phyloP scores from a whole-genome alignment of 2,329 filamentous ascomycete species.

The Tolypocladium cylindrosporum region DNA sequence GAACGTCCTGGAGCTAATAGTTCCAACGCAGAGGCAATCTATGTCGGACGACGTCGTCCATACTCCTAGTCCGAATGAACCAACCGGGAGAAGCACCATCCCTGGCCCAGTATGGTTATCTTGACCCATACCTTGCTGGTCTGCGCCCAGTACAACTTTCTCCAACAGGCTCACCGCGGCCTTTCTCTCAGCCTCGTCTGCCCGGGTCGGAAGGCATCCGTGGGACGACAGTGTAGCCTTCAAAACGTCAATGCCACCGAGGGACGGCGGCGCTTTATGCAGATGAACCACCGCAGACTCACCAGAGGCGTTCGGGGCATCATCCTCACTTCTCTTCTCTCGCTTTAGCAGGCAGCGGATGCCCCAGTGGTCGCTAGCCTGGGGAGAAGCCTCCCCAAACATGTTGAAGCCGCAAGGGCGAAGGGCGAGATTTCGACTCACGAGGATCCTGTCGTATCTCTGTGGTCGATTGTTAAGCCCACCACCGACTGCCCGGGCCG shows the following conservation, averaged over 20 bases:
- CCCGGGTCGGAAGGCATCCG: slow-evolving; percentile 33
- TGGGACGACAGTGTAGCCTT: slow-evolving; percentile 24
- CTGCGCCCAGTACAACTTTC: slow-evolving; percentile 25
- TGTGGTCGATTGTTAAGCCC: slow-evolving; percentile 47
- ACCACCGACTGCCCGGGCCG: slow-evolving; percentile 36
- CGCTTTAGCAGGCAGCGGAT: slow-evolving; percentile 32
- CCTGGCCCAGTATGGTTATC: slow-evolving; percentile 12
- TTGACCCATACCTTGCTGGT: slow-evolving; percentile 2
- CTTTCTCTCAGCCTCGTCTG: slow-evolving; percentile 29
- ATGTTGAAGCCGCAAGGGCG: slow-evolving; percentile 37
- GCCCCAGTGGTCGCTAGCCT: slow-evolving; percentile 48
- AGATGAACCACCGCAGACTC: slow-evolving; percentile 15
- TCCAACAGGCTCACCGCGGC: slow-evolving; percentile 36
- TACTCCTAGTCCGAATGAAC: slow-evolving; percentile 53
- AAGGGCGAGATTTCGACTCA: slow-evolving; percentile 30
- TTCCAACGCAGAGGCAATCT: slow-evolving; percentile 55
- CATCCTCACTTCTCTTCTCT: background rate
- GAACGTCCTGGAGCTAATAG: slow-evolving; percentile 50
- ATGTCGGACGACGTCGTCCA: slow-evolving; percentile 54
- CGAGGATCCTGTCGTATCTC: slow-evolving; percentile 54
- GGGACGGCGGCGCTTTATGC: slow-evolving; percentile 14
- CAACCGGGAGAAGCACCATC: slow-evolving; percentile 50
- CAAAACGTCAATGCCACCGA: slow-evolving; percentile 24
- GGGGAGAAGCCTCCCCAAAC: slow-evolving; percentile 34
- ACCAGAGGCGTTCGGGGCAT: background rate